Evolutionary conservation across 768 basidiomycete genomes (phyloP).

Genomic region (Grammothele lineata): DNA sequence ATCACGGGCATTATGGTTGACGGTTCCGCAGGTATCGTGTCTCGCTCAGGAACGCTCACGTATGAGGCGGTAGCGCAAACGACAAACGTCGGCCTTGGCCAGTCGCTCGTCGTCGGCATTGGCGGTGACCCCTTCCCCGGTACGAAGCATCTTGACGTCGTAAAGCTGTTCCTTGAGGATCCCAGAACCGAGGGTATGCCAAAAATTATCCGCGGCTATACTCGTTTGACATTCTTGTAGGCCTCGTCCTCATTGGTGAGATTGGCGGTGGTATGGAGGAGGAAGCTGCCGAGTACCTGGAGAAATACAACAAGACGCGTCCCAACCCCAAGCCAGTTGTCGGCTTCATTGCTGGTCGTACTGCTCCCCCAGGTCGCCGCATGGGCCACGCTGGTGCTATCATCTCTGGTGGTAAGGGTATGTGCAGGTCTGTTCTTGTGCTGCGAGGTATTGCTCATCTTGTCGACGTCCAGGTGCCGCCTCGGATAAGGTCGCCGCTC

Average conservation of each 20-base stretch:
- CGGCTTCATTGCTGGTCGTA: constrained; percentile 96
- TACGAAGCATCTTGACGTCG: constrained; percentile 91
- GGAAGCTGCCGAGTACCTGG: constrained; percentile 95
- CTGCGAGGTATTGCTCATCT: not conserved
- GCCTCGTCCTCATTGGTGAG: constrained; percentile 97
- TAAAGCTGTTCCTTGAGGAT: constrained; percentile 95
- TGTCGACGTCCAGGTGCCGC: constrained; percentile 64
- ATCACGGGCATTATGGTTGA: not conserved
- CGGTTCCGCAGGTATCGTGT: constrained; percentile 72
- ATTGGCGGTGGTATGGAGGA: constrained; percentile 99
- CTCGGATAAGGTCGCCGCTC: constrained; percentile 86
- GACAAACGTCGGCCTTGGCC: constrained; percentile 91
- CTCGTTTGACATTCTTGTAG: constrained; percentile 31
- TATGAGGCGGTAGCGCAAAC: constrained; percentile 99
- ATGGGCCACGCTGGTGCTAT: constrained; percentile 99
- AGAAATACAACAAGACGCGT: constrained; percentile 87
- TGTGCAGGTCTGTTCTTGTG: constrained; percentile 12
- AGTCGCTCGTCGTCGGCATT: constrained; percentile 94
- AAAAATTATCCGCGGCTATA: not conserved
- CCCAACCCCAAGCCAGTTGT: constrained; percentile 91
- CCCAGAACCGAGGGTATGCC: constrained; percentile 81
- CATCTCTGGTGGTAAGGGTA: constrained; percentile 95
- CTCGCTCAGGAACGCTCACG: constrained; percentile 92
- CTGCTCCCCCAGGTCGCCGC: constrained; percentile 94
- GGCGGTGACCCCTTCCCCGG: constrained; percentile 98